Evolutionary conservation across 768 basidiomycete genomes (phyloP).

Genomic region (Agrocybe chaxingu): DNA sequence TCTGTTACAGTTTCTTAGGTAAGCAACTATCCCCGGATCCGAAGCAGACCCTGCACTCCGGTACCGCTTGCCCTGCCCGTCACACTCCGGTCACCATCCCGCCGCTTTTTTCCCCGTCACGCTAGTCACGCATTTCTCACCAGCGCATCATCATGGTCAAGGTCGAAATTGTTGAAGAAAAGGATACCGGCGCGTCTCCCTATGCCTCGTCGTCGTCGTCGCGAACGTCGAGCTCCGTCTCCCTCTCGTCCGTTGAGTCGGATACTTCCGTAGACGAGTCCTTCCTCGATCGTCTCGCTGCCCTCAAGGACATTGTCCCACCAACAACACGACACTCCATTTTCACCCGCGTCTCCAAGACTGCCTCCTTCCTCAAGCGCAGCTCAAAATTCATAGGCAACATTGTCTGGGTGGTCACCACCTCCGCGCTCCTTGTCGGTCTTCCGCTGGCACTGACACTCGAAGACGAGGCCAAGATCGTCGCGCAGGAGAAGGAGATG

Average conservation of each 20-base stretch:
- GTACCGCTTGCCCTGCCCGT: slow-evolving; percentile 18
- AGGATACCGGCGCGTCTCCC: slow-evolving; percentile 68
- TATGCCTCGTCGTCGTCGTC: slow-evolving; percentile 77
- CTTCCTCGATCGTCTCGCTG: slow-evolving; percentile 80
- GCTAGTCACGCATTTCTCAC: slow-evolving; percentile 11
- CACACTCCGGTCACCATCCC: slow-evolving; percentile 12
- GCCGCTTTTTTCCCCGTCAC: slow-evolving; percentile 17
- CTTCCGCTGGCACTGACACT: slow-evolving; percentile 89
- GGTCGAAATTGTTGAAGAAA: slow-evolving; percentile 84
- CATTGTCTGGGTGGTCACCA: slow-evolving; percentile 92
- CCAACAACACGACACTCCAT: slow-evolving; percentile 84
- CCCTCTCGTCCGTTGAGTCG: slow-evolving; percentile 79
- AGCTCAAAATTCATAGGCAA: slow-evolving; percentile 77
- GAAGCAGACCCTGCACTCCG: slow-evolving; percentile 17
- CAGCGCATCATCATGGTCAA: slow-evolving; percentile 71
- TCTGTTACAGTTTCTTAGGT: slow-evolving; percentile 21
- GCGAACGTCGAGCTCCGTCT: slow-evolving; percentile 64
- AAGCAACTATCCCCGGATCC: slow-evolving; percentile 21
- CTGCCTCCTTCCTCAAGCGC: slow-evolving; percentile 63
- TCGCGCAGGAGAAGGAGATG: slow-evolving; percentile 93
- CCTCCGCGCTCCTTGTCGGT: slow-evolving; percentile 89
- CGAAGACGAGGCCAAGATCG: slow-evolving; percentile 95
- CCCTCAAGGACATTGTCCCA: slow-evolving; percentile 94
- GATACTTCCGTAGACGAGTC: slow-evolving; percentile 76
- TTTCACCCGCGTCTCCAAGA: slow-evolving; percentile 52